Base-by-base conservation (phyloP, 352 stramenopile genomes). In the Phytophthora sojae region DNA sequence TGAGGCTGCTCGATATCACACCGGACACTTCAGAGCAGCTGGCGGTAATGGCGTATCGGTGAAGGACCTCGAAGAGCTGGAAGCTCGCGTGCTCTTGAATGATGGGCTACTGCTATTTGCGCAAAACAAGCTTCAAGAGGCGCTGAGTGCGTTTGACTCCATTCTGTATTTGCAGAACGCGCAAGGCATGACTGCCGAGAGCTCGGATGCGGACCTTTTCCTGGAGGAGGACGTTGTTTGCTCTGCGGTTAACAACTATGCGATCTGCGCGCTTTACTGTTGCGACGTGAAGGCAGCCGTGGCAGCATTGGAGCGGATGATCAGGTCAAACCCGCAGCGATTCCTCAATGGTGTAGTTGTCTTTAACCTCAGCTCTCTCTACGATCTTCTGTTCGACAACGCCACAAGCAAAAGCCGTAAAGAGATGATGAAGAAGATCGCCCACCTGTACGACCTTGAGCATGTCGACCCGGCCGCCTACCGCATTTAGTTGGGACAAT, bases 351-450 rank as follows among this genome's bases (percentile, higher is more conserved):
- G 78, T 7, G 77, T 90, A 37, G 77, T 95, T 21, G 81, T 94
- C 39, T 93, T 95, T 60, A 95, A 93, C 63, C 76, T 93, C 8
- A 93, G 85, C 61, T 93, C 87, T 53, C 81, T 95, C 6, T 95
- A 95, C 75, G 86, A 94, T 60, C 77, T 94, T 55, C 67, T 91
- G 14, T 94, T 75, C 64, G 85, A 95, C 75, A 93, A 90, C 57
- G 69, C 80, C 49, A 93, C 84, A 50, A 93, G 85, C 75, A 90
- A 88, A 15, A 91, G 61, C 25, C 83, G 85, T 64, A 95, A 95
- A 65, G 84, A 94, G 66, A 93, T 93, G 88, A 93, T 95, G 76
- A 89, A 89, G 67, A 86, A 87, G 49, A 78, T 95, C 32, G 80
- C 88, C 1, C 79, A 94, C 26, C 53, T 89, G 32, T 93, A 93